Evolutionary conservation across 345 rosid genomes (phyloP).

Genomic region (Aurinia saxatilis): DNA sequence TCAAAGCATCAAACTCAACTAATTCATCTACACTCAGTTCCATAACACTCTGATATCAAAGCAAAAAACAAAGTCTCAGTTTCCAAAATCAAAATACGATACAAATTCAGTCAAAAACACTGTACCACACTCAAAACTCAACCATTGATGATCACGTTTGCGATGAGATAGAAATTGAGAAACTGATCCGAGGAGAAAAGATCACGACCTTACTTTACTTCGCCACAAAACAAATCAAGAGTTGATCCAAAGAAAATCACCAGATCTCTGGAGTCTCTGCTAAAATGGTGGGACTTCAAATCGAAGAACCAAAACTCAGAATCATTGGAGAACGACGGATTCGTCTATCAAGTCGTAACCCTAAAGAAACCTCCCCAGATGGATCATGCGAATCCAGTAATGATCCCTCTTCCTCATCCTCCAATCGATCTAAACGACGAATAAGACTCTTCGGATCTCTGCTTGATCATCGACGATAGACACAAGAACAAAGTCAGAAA

Average conservation of each 20-base stretch:
- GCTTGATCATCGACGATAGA: slow-evolving; percentile 63
- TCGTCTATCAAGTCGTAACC: slow-evolving; percentile 46
- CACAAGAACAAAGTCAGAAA: slow-evolving; percentile 59
- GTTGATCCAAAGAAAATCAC: slow-evolving; percentile 29
- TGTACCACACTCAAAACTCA: no score
- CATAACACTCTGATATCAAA: no score
- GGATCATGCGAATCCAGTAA: slow-evolving; percentile 42
- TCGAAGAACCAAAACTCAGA: slow-evolving; percentile 37
- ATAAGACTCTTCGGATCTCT: slow-evolving; percentile 38
- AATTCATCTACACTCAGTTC: no score
- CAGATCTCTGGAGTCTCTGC: slow-evolving; percentile 48
- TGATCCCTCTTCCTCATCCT: slow-evolving; percentile 49
- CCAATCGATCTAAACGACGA: no score
- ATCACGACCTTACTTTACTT: no score
- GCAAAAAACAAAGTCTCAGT: no score
- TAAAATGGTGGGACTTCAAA: slow-evolving; percentile 52
- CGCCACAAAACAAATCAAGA: slow-evolving; percentile 6
- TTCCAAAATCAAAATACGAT: no score
- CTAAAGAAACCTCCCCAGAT: slow-evolving; percentile 51
- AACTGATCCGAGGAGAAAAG: no score
- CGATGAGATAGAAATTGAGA: no score
- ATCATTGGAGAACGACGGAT: slow-evolving; percentile 51
- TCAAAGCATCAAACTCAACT: no score
- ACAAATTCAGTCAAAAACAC: no score
- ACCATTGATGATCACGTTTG: no score